A percentile compares a stretch with the other conserved stretches of the same genome.
phyloP scores from a whole-genome alignment of 2,329 filamentous ascomycete species.

The Colletotrichum cereale region DNA sequence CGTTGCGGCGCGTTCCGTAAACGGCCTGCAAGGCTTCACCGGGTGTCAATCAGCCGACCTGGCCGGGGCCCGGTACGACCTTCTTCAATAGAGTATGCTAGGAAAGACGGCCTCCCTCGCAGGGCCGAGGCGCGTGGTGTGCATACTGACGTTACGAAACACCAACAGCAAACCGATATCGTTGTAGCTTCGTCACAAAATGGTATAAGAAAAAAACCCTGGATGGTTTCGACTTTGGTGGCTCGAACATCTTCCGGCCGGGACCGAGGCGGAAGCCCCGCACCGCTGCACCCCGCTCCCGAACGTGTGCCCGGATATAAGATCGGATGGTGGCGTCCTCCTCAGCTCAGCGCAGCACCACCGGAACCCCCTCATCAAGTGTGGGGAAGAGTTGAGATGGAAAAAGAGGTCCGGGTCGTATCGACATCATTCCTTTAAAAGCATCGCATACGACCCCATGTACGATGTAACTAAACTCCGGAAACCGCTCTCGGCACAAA shows the following conservation, averaged over 20 bases:
- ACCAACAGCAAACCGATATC: not conserved
- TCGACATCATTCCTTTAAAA: not conserved
- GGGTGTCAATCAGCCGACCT: not conserved
- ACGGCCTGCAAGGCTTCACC: not conserved
- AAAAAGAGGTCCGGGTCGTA: not conserved
- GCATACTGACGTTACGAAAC: not conserved
- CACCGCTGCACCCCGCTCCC: not conserved
- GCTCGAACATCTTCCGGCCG: not conserved
- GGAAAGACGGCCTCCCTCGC: not conserved
- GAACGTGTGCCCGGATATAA: not conserved
- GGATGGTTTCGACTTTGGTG: not conserved
- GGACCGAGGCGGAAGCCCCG: constrained; percentile 1
- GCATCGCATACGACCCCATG: not conserved
- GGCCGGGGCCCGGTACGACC: not conserved
- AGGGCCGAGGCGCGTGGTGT: not conserved
- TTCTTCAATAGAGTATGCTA: not conserved
- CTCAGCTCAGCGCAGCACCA: too few species aligned
- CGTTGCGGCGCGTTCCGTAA: not conserved
- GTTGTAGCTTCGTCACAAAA: not conserved
- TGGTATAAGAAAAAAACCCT: not conserved
- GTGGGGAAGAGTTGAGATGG: not conserved
- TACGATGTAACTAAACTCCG: not conserved
- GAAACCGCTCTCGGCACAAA: not conserved
- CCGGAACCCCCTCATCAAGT: too few species aligned
- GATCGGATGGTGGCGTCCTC: not conserved